Base-by-base conservation (phyloP, 1,284 basidiomycete species). In the Fomitopsis palustris region DNA sequence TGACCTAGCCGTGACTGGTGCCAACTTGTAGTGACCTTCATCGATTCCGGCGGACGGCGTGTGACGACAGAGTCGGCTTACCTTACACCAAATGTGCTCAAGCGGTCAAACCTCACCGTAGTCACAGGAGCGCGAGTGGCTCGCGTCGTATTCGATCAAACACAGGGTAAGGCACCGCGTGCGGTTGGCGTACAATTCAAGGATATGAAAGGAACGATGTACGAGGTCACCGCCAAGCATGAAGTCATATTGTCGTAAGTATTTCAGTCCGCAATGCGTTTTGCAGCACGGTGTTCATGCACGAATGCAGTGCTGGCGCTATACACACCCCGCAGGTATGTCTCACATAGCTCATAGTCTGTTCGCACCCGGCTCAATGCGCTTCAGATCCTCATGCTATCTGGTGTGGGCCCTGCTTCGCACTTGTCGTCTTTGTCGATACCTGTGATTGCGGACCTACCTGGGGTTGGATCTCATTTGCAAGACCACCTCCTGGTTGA, bases 1-100 rank as follows among this genome's bases (percentile, higher is more conserved):
- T 37, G 4, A 37, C 5, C 3, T 37, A 3, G 35, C 16, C 8
- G 35, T 7, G 31, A 27, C 33, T 41, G 39, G n/a, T n/a, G n/a
- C n/a, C n/a, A n/a, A 42, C 31, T 59, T 49, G 4, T 60, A 88
- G 87, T 87, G 83, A 87, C 85, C 0, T 90, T 84, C 63, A 77
- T 88, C 53, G 76, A 83, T 63, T 61, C 75, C 21, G 76, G 73
- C 7, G 77, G 77, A 35, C 69, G 72, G 57, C 82, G 88, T 2
- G 84, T 85, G 1, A 83, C 86, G 1, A 79, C 84, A 0, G 86
- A 89, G 65, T 73, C 79, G 1, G 85, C 84, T 0, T 90, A 90
- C 66, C 76, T 90, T 29, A 88, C 86, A 0, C 71, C 79, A 1
- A 75, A 81, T 0, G 87, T 88, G 1, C 76, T 89, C 10, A 74